phyloP scores from a whole-genome alignment of 2,329 filamentous ascomycete species.

The Thelonectria discophora region DNA sequence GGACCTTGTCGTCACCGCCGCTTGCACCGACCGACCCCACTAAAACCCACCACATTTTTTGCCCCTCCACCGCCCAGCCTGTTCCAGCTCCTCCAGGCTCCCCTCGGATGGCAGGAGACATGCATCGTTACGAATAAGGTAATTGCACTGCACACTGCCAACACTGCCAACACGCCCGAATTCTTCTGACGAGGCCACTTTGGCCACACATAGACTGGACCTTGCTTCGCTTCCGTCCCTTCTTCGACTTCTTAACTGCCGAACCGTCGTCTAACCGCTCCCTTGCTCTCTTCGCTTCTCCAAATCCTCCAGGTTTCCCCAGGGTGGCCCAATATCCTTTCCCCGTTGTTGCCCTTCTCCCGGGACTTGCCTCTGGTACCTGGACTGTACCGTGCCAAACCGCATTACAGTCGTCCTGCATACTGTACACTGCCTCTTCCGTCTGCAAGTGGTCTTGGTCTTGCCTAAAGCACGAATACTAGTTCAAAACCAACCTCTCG shows the following conservation, averaged over 20 bases:
- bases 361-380: slow-evolving; percentile 9
- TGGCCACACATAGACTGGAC: not conserved
- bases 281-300: slow-evolving; percentile 3
- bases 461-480: not conserved
- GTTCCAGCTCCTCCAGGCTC: slow-evolving; percentile 14
- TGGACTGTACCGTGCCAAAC: not conserved
- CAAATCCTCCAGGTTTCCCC: slow-evolving; percentile 21
- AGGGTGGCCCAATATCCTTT: slow-evolving; percentile 10
- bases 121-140: slow-evolving; percentile 2
- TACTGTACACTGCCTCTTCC: not conserved
- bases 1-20: slow-evolving; percentile 38
- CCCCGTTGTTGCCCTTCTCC: slow-evolving; percentile 6
- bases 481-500: slow-evolving; percentile 14
- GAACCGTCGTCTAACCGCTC: slow-evolving; percentile 3
- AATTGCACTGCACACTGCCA: not conserved
- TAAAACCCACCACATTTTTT: slow-evolving; percentile 21
- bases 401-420: no score
- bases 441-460: not conserved
- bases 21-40: slow-evolving; percentile 24
- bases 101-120: not conserved
- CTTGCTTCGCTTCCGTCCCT: not conserved
- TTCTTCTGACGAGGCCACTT: no score
- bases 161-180: no score
- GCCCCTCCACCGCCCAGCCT: slow-evolving; percentile 31
- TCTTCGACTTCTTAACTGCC: not conserved